Percentiles rank a stretch among this genome's conserved stretches.
phyloP scores from a whole-genome alignment of 2,329 filamentous ascomycete species.

The Hymenoscyphus fructigenus region DNA sequence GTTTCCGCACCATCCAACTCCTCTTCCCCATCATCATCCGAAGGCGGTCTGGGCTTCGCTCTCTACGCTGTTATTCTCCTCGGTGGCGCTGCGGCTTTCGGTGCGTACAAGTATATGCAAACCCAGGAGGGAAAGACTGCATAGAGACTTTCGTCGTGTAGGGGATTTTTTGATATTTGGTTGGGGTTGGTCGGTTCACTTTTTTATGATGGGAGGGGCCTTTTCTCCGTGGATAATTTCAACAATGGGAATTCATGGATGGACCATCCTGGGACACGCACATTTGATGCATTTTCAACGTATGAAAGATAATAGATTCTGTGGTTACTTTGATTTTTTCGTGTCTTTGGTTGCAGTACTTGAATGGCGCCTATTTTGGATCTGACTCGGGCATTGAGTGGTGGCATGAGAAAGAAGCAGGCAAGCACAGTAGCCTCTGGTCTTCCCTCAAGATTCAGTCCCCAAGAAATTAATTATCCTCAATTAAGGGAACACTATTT shows the following conservation, averaged over 20 bases:
- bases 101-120: constrained; percentile 82
- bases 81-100: constrained; percentile 75
- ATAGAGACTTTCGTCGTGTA: constrained; percentile 11
- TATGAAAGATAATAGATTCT: constrained; percentile 4
- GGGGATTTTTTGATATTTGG: not conserved
- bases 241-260: not conserved
- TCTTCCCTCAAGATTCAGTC: too few species aligned
- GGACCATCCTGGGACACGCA: not conserved
- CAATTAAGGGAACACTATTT: too few species aligned
- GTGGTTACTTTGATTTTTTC: not conserved
- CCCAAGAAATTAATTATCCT: too few species aligned
- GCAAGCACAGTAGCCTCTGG: too few species aligned
- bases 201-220: not conserved
- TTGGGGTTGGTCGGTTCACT: not conserved
- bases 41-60: constrained; percentile 66
- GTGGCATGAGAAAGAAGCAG: too few species aligned
- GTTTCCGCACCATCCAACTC: constrained; percentile 49
- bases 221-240: not conserved
- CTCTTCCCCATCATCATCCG: constrained; percentile 48
- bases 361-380: too few species aligned
- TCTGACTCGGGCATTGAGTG: too few species aligned
- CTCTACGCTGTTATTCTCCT: constrained; percentile 79
- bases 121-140: constrained; percentile 28
- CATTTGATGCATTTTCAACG: constrained; percentile 1
- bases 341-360: not conserved